Conservation (phyloP, 441 rosid genomes). For the Viola pubescens region DNA sequence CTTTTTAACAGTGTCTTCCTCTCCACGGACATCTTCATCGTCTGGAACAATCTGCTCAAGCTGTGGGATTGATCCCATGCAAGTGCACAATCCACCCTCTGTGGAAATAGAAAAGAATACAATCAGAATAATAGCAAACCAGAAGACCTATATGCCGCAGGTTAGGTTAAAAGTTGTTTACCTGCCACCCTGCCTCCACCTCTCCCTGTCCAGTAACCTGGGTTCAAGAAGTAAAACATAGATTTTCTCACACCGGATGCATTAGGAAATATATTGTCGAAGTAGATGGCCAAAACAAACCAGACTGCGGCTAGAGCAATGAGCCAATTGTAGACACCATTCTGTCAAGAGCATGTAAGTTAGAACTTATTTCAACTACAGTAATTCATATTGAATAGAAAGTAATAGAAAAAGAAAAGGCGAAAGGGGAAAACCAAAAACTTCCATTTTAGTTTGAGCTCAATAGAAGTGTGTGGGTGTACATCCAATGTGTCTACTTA, state of each 20-base stretch:
- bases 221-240: conserved; percentile 59
- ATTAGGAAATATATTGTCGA: conserved; percentile 77
- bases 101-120: conserved; percentile 16
- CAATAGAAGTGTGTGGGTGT: not conserved
- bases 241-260: conserved; percentile 78
- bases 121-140: conserved; percentile 16
- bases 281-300: conserved; percentile 72
- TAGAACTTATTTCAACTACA: not conserved
- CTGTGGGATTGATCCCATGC: conserved; percentile 55
- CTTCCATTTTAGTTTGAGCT: not conserved
- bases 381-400: not conserved
- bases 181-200: conserved; percentile 68
- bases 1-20: conserved; percentile 58
- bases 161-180: conserved; percentile 21
- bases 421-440: not conserved
- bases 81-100: conserved; percentile 90
- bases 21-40: conserved; percentile 84
- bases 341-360: conserved; percentile 42
- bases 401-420: conserved; percentile 3
- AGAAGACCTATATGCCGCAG: conserved; percentile 4
- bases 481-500: conserved; percentile 25
- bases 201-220: conserved; percentile 84
- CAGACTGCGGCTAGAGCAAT: conserved; percentile 49
- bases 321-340: conserved; percentile 62
- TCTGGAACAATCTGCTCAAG: conserved; percentile 47